Percentiles rank a stretch among this genome's conserved stretches.
These are phyloP conservation scores for Cryptomeria japonica DNA, from an alignment of 75 land plant genomes.

Conservation along the genomic window DNA sequence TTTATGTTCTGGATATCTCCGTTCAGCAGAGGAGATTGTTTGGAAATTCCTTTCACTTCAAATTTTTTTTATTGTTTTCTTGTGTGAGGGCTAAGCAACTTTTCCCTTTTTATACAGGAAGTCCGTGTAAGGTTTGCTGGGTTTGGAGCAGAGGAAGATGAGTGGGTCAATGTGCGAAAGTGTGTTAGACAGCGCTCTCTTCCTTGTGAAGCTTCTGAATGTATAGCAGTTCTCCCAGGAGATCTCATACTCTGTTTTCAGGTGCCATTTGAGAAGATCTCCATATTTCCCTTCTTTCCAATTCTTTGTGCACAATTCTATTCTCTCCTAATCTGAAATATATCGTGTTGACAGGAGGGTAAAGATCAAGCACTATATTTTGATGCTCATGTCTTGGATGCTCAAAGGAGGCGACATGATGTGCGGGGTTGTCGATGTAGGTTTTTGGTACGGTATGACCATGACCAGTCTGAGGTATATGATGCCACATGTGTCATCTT, in stretches of 20 bases:
- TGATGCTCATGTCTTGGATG: conserved; percentile 56
- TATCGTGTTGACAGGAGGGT: conserved; percentile 39
- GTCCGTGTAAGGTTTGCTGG: conserved; percentile 90
- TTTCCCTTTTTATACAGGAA: conserved; percentile 55
- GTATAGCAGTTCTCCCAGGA: conserved; percentile 93
- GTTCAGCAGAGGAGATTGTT: background rate
- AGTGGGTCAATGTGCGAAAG: conserved; percentile 83
- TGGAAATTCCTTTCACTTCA: background rate
- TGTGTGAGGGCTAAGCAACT: background rate
- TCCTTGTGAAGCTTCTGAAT: conserved; percentile 95
- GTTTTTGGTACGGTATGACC: conserved; percentile 61
- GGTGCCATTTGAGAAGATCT: conserved; percentile 37
- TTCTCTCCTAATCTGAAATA: background rate
- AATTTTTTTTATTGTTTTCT: background rate
- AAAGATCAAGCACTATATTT: conserved; percentile 55
- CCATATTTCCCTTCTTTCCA: background rate
- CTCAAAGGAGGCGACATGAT: conserved; percentile 58
- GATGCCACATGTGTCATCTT: background rate
- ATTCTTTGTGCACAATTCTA: background rate
- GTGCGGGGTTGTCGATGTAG: conserved; percentile 60
- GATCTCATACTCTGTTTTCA: conserved; percentile 97
- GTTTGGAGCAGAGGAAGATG: conserved; percentile 97
- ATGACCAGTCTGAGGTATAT: conserved; percentile 50
- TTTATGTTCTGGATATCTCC: background rate
- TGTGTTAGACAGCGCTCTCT: conserved; percentile 89